These are phyloP conservation scores for Besnoitia besnoiti DNA, from an alignment of 169 alveolate genomes.

Conservation along the genomic window DNA sequence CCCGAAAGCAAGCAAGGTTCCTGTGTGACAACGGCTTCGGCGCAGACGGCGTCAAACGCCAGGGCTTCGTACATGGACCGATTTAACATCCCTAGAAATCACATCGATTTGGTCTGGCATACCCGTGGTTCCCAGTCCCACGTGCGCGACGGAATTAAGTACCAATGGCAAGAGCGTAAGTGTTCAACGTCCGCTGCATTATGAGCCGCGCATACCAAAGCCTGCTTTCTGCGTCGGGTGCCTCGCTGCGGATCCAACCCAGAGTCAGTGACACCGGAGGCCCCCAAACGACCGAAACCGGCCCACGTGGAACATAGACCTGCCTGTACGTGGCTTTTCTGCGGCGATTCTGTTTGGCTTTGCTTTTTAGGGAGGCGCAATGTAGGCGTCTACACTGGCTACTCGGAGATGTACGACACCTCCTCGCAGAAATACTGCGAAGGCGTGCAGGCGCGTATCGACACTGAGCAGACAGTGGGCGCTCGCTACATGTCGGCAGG, in stretches of 20 bases:
- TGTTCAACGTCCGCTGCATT: not conserved
- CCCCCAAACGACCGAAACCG: too few relatives aligned
- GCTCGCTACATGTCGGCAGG: slow-evolving; percentile 66
- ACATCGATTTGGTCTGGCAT: slow-evolving; percentile 61
- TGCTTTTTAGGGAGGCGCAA: slow-evolving; percentile 41
- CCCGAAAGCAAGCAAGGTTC: not conserved
- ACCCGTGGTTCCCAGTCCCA: slow-evolving; percentile 35
- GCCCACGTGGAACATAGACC: not conserved
- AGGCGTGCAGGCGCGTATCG: slow-evolving; percentile 37
- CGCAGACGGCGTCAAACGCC: not conserved
- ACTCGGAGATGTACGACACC: slow-evolving; percentile 60
- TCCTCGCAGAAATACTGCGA: slow-evolving; percentile 57
- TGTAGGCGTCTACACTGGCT: slow-evolving; percentile 65
- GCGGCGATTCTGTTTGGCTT: not conserved
- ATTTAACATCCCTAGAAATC: slow-evolving; percentile 59
- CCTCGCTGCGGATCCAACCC: too few relatives aligned
- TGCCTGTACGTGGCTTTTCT: not conserved
- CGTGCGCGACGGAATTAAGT: not conserved
- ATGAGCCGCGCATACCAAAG: not conserved
- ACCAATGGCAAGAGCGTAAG: slow-evolving; percentile 61
- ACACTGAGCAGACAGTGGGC: slow-evolving; percentile 55
- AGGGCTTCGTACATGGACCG: slow-evolving; percentile 64
- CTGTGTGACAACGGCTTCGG: not conserved
- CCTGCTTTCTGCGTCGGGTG: not conserved
- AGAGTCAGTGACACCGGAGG: too few relatives aligned